Evolutionary conservation across 805 yeast genomes (phyloP), one percentile per base, ranked within the genome.

Genomic region (Myxozyma geophila): DNA sequence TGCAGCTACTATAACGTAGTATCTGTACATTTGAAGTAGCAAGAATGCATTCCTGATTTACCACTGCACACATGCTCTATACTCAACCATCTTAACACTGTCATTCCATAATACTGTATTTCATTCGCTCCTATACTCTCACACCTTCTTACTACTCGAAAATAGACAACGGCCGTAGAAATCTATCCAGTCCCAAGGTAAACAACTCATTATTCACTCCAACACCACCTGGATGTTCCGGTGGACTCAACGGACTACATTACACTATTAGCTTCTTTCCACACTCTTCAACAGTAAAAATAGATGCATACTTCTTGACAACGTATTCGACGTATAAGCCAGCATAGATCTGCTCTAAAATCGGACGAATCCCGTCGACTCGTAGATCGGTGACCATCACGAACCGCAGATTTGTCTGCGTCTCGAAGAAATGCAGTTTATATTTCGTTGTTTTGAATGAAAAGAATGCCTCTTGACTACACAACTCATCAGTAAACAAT

Each of bases 381-480:
- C 70, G 71, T 39, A 84, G 82, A 74, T 91, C 97, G 8, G 93
- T 86, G 36, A 92, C 75, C 28, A 92, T 73, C 40, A 89, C 86
- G 70, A 93, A 85, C 74, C 90, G 86, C 62, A 92, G 76, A 43
- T 91, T 92, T 1, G 95, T 83, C 5, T 91, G 84, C 0, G 96
- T 85, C 74, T 91, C 97, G 70, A 81, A 83, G 68, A 84, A 87
- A 73, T 93, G 98, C 35, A 90, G 85, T 67, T 92, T 82, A 75
- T 88, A 92, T 66, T 84, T 83, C 1, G 90, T 85, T 0, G 97
- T 90, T 15, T 70, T 64, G 71, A 69, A 79, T 10, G 74, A 66
- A 28, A 72, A 67, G 65, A 78, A 78, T 37, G 74, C 62, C 41
- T 70, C 72, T 19, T 66, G 54, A 1, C 87, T 82, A 43, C 78